Base-by-base conservation (phyloP, 805 yeast species). In the Nakazawaea sp. region DNA sequence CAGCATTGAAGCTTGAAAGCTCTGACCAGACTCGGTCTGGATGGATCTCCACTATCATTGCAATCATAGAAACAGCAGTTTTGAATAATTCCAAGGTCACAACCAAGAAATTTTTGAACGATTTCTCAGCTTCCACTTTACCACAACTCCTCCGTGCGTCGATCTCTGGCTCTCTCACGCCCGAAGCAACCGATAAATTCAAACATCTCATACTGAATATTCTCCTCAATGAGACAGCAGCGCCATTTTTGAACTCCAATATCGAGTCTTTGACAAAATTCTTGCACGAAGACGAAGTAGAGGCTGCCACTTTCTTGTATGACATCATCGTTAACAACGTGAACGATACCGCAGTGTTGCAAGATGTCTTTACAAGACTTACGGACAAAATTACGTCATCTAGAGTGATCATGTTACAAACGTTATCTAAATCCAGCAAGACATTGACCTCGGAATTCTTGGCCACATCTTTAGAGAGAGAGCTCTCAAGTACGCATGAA, bases 391-490 rank as follows among this genome's bases (percentile, higher is more conserved):
- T 60, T 42, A 68, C 71, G 2, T 44, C 47, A 0, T 50, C 66
- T 18, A 55, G 78, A 0, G 66, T 70, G n/a, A 28, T 45, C 0
- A 50, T 79, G 16, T 56, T 81, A 28, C 53, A 55, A 6, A 58
- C 61, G n/a, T 54, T 81, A n/a, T 61, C 77, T 1, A 43, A 56
- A 1, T 61, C 68, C 15, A 77, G 76, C 43, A 76, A 70, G 46
- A 61, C 78, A 0, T 51, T 81, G 24, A 71, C 86, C 0, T 59
- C 68, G 3, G 58, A 61, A 1, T 80, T 81, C 45, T 56, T 79
- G 18, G 51, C 62, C 8, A 46, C 57, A 1, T 50, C 72, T 3
- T 68, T 69, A 23, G 53, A 56, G 5, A 46, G 45, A 4, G 62
- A 62, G 10, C 33, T 64, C 4, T 32, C 36, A 0, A 19, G 32